These are phyloP conservation scores for Bidens hawaiensis DNA, from an alignment of 140 eudicot species.

Conservation along the genomic window DNA sequence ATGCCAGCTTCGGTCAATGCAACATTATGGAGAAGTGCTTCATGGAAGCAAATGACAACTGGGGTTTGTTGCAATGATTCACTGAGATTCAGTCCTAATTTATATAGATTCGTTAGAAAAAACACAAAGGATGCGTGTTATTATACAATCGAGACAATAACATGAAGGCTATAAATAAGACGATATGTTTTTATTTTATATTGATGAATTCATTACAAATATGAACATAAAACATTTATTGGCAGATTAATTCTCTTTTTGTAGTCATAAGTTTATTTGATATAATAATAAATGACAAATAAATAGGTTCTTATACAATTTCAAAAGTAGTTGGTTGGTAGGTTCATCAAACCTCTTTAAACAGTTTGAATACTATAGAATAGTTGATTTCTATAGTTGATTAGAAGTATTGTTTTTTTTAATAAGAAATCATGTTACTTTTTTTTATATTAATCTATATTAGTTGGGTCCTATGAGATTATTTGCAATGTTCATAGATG, in stretches of 20 bases:
- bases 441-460: not conserved
- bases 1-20: too few relatives aligned
- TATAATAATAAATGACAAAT: too few relatives aligned
- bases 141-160: slow-evolving; percentile 13
- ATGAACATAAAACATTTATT: slow-evolving; percentile 24
- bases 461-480: slow-evolving; percentile 15
- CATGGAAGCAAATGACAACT: slow-evolving; percentile 8
- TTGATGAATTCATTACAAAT: slow-evolving; percentile 23
- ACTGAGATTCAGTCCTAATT: slow-evolving; percentile 17
- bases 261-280: too few relatives aligned
- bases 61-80: slow-evolving; percentile 7
- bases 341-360: not conserved
- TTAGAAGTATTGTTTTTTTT: not conserved
- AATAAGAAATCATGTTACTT: too few relatives aligned
- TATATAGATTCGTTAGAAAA: not conserved
- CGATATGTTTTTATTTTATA: slow-evolving; percentile 21
- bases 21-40: not conserved
- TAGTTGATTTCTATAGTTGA: too few relatives aligned
- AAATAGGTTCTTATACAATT: too few relatives aligned
- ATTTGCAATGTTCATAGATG: slow-evolving; percentile 17
- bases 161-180: slow-evolving; percentile 32
- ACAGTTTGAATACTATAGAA: not conserved
- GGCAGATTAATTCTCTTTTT: too few relatives aligned
- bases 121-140: not conserved
- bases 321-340: slow-evolving; percentile 26